A percentile compares a stretch with the other conserved stretches of the same genome.
These are phyloP conservation scores for Pouteria campechiana DNA, from an alignment of 179 eudicot species.

Conservation along the genomic window DNA sequence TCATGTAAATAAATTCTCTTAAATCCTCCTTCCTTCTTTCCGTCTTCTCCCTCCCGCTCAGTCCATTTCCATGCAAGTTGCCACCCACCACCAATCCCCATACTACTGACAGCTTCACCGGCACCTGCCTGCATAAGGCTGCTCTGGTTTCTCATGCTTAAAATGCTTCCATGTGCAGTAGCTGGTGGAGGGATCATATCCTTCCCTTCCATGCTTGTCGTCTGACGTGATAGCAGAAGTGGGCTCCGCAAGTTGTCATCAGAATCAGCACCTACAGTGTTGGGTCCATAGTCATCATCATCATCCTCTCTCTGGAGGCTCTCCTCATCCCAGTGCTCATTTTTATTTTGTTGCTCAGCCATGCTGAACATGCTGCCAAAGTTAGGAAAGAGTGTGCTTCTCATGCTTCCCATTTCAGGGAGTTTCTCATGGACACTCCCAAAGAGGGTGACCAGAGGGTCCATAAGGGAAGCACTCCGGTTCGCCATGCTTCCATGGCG, in stretches of 20 bases:
- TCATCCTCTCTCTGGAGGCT: constrained; percentile 26
- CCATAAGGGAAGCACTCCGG: constrained; percentile 43
- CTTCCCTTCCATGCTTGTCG: constrained; percentile 46
- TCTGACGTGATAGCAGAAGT: constrained; percentile 60
- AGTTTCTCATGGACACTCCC: constrained; percentile 68
- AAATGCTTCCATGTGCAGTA: constrained; percentile 43
- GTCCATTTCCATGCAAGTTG: constrained; percentile 75
- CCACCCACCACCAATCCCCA: constrained; percentile 87
- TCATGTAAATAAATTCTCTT: constrained; percentile 66
- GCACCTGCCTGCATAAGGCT: constrained; percentile 28
- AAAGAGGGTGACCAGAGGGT: constrained; percentile 68
- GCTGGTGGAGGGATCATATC: constrained; percentile 45
- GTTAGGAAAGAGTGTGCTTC: constrained; percentile 62
- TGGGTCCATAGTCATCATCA: constrained; percentile 37
- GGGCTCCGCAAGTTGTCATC: constrained; percentile 59
- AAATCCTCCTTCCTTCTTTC: constrained; percentile 53
- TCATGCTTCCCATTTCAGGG: constrained; percentile 64
- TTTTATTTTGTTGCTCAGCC: constrained; percentile 43
- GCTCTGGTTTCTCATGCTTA: constrained; percentile 38
- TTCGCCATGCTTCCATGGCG: constrained; percentile 55
- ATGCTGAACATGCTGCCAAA: constrained; percentile 83
- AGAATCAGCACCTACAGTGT: constrained; percentile 25
- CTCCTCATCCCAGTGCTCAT: constrained; percentile 79
- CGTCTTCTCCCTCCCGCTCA: constrained; percentile 47
- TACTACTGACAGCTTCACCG: constrained; percentile 14